These are phyloP conservation scores for Paecilomyces variotii DNA, from an alignment of 2,329 filamentous ascomycete species.

Conservation along the genomic window DNA sequence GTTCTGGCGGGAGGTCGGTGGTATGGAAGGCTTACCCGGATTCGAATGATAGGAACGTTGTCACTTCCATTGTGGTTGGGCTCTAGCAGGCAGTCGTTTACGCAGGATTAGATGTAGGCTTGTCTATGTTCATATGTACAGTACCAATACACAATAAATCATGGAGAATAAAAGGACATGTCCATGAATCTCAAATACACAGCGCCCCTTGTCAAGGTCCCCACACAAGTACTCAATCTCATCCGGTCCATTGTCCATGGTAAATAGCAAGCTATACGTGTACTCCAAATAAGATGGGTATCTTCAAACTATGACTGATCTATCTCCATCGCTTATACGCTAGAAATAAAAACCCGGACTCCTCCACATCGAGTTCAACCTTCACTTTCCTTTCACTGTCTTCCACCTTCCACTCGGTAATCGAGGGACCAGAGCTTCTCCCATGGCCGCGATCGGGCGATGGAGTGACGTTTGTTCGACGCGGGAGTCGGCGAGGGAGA, in stretches of 20 bases:
- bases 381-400: conserved; percentile 1
- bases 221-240: neutral
- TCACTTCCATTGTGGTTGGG: neutral
- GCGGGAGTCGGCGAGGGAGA: neutral
- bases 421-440: conserved; percentile 2
- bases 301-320: neutral
- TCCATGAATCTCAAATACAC: neutral
- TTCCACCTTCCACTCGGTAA: conserved; percentile 2
- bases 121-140: neutral
- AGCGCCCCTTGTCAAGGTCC: neutral
- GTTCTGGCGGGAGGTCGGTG: conserved; percentile 65
- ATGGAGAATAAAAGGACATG: neutral
- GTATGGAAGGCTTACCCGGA: conserved; percentile 49
- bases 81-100: neutral
- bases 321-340: neutral
- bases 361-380: neutral
- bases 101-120: neutral
- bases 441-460: neutral
- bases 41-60: conserved; percentile 24
- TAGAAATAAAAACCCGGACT: neutral
- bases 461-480: neutral
- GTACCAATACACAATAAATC: neutral
- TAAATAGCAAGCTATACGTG: neutral
- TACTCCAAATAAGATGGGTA: neutral
- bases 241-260: neutral